Evolutionary conservation across 805 yeast genomes (phyloP).

Genomic region (Dipodascus albidus): DNA sequence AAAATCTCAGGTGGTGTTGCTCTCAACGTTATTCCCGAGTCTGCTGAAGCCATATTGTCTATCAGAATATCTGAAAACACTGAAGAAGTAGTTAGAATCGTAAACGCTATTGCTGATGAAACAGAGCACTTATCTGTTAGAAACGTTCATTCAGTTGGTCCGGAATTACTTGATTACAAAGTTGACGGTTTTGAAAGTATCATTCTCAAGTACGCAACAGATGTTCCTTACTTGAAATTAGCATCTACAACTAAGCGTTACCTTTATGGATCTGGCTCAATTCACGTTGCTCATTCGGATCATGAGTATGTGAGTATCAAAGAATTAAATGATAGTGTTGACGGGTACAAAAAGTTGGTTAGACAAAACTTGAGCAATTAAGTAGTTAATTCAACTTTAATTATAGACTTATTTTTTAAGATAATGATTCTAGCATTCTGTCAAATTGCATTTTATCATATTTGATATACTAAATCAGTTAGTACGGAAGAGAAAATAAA

Average conservation of each 20-base stretch:
- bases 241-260: conserved; percentile 32
- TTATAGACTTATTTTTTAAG: background rate
- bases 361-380: background rate
- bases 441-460: conserved; percentile 35
- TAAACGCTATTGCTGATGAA: conserved; percentile 27
- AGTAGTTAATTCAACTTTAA: background rate
- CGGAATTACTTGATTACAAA: conserved; percentile 41
- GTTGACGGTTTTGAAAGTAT: conserved; percentile 54
- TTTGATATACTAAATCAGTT: conserved; percentile 58
- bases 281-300: conserved; percentile 48
- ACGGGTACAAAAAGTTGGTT: conserved; percentile 39
- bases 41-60: conserved; percentile 37
- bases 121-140: conserved; percentile 17
- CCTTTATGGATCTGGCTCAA: conserved; percentile 58
- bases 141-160: conserved; percentile 23
- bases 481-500: conserved; percentile 56
- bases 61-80: conserved; percentile 44
- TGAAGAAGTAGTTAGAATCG: conserved; percentile 27
- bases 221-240: conserved; percentile 35
- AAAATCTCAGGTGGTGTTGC: conserved; percentile 51
- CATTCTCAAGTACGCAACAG: conserved; percentile 42
- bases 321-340: conserved; percentile 40
- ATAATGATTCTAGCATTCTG: conserved; percentile 25
- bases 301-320: conserved; percentile 39
- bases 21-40: conserved; percentile 50